These are phyloP conservation scores for Rubroshorea leprosula DNA, from an alignment of 345 rosid genomes.

Conservation along the genomic window DNA sequence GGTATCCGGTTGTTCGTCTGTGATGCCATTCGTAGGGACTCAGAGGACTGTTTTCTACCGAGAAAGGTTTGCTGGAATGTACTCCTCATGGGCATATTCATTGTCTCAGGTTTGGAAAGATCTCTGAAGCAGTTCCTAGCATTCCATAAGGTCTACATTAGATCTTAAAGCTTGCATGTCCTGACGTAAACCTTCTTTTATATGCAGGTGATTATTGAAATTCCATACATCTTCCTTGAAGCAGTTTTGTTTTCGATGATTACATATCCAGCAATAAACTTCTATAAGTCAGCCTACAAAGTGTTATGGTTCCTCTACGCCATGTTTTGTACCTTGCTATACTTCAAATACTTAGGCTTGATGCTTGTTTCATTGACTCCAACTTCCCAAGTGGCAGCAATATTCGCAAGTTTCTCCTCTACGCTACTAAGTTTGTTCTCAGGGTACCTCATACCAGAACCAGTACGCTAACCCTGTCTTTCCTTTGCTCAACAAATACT, in stretches of 20 bases:
- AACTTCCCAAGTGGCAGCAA: slow-evolving; percentile 28
- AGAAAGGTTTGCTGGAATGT: slow-evolving; percentile 59
- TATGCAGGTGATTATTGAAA: slow-evolving; percentile 33
- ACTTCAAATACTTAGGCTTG: slow-evolving; percentile 44
- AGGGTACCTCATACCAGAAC: slow-evolving; percentile 45
- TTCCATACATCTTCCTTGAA: slow-evolving; percentile 39
- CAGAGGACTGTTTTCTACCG: slow-evolving; percentile 46
- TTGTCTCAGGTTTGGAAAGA: slow-evolving; percentile 51
- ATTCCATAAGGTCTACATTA: neutral
- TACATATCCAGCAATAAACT: slow-evolving; percentile 34
- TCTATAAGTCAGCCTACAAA: slow-evolving; percentile 34
- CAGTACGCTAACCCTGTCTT: slow-evolving; percentile 22
- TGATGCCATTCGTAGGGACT: slow-evolving; percentile 35
- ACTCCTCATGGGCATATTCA: slow-evolving; percentile 55
- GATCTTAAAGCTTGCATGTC: slow-evolving; percentile 1
- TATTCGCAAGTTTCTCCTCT: slow-evolving; percentile 25
- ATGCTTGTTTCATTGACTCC: slow-evolving; percentile 41
- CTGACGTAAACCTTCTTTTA: neutral
- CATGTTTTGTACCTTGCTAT: slow-evolving; percentile 34
- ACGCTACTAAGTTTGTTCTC: slow-evolving; percentile 31
- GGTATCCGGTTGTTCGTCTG: slow-evolving; percentile 36
- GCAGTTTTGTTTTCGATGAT: slow-evolving; percentile 28
- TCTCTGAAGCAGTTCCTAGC: neutral
- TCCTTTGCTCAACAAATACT: neutral
- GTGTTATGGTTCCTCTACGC: slow-evolving; percentile 39